Percentiles rank a stretch among this genome's conserved stretches.
Evolutionary conservation across 2,329 filamentous ascomycete genomes (phyloP).

Genomic region (Cadophora sp.): DNA sequence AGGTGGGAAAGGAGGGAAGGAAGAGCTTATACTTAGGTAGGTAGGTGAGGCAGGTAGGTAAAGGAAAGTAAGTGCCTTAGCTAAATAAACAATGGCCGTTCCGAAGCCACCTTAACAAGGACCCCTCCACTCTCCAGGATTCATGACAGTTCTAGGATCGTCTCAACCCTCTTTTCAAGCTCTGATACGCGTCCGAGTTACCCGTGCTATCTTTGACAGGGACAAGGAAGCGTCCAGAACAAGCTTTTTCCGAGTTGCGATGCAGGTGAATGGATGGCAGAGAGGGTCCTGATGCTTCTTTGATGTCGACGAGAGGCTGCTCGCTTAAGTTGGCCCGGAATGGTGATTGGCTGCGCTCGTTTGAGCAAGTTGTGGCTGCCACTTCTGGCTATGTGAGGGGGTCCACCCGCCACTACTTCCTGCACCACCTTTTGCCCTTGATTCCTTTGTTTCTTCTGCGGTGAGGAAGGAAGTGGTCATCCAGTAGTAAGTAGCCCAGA

Average conservation of each 20-base stretch:
- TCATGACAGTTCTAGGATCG: background rate
- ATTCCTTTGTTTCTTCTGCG: background rate
- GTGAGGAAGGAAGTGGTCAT: background rate
- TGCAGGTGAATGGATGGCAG: background rate
- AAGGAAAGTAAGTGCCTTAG: too few relatives aligned
- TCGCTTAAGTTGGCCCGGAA: background rate
- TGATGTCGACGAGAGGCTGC: background rate
- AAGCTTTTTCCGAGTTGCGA: conserved; percentile 4
- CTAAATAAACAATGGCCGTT: conserved; percentile 11
- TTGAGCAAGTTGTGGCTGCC: conserved; percentile 26
- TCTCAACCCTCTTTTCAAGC: background rate
- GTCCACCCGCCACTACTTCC: background rate
- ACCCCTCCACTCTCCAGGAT: background rate
- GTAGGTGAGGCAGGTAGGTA: too few relatives aligned
- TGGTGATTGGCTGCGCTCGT: conserved; percentile 19
- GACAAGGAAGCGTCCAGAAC: conserved; percentile 1
- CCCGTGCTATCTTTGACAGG: background rate
- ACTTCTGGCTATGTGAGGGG: background rate
- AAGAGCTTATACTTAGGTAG: conserved; percentile 3
- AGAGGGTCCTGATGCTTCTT: background rate
- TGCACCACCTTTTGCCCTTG: too few relatives aligned
- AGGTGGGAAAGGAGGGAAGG: background rate
- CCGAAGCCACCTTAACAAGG: background rate
- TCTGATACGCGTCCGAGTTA: background rate
- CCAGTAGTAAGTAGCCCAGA: background rate